Conservation (phyloP, 2,329 filamentous ascomycete species). For the Grosmannia serpens region DNA sequence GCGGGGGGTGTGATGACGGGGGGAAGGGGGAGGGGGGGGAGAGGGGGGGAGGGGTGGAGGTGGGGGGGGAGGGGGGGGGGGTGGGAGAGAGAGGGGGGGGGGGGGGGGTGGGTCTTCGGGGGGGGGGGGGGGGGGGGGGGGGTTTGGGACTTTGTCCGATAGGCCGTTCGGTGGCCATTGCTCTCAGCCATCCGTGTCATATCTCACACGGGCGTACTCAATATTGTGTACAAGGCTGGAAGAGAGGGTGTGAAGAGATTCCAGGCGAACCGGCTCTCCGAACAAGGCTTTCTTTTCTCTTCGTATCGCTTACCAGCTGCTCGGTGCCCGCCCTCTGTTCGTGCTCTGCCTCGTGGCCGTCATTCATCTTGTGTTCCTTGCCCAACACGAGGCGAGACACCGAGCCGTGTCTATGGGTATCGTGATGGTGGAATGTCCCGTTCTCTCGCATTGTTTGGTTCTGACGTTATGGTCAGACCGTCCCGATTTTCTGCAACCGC, state of each 20-base stretch:
- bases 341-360: neutral
- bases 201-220: no score
- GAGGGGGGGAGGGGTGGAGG: no score
- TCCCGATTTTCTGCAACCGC: neutral
- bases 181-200: neutral
- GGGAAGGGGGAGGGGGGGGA: no score
- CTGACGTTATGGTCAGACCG: neutral
- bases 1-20: no score
- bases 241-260: neutral
- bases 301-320: neutral
- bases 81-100: no score
- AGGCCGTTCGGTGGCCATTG: neutral
- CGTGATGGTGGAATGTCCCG: neutral
- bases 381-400: neutral
- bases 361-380: no score
- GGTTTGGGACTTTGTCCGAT: no score
- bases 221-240: neutral
- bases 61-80: no score
- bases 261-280: neutral
- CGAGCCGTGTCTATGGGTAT: neutral
- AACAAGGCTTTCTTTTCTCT: neutral
- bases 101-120: no score
- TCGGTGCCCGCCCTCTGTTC: neutral
- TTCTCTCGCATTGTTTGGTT: neutral
- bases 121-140: no score